A percentile compares a stretch with the other conserved stretches of the same genome.
These are phyloP conservation scores for Nitzschia putrida DNA, from an alignment of 108 stramenopile species.

Conservation along the genomic window DNA sequence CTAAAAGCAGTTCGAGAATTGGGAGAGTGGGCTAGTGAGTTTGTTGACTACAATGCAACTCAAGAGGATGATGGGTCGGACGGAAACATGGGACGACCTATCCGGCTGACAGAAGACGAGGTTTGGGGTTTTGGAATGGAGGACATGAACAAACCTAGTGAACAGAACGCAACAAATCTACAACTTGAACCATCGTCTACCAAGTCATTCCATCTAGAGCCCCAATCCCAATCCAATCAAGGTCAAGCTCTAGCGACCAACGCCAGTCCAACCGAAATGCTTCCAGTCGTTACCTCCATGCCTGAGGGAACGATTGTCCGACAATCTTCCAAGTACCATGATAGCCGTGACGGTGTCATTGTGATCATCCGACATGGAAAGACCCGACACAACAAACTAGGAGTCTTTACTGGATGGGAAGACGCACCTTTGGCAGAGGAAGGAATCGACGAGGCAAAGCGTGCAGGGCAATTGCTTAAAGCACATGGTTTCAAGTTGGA, in stretches of 20 bases:
- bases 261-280: background rate
- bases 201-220: constrained; percentile 11
- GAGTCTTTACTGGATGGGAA: constrained; percentile 93
- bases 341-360: constrained; percentile 61
- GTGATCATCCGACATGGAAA: constrained; percentile 94
- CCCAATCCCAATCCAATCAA: constrained; percentile 11
- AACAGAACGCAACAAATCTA: constrained; percentile 8
- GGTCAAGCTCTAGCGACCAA: constrained; percentile 20
- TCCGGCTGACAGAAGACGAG: constrained; percentile 44
- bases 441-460: constrained; percentile 86
- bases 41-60: constrained; percentile 49
- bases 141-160: constrained; percentile 49
- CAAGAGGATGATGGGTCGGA: constrained; percentile 81
- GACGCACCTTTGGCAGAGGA: constrained; percentile 86
- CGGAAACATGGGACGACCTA: constrained; percentile 51
- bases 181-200: constrained; percentile 12
- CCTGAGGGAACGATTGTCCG: constrained; percentile 43
- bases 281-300: constrained; percentile 55
- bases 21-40: constrained; percentile 74
- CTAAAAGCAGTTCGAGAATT: constrained; percentile 72
- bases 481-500: constrained; percentile 93
- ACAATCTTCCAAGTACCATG: constrained; percentile 36
- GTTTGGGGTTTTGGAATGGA: constrained; percentile 57
- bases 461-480: constrained; percentile 78
- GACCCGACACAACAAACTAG: constrained; percentile 91